These are phyloP conservation scores for Venturiaceae sp. DNA, from an alignment of 2,329 filamentous ascomycete species.

Conservation along the genomic window DNA sequence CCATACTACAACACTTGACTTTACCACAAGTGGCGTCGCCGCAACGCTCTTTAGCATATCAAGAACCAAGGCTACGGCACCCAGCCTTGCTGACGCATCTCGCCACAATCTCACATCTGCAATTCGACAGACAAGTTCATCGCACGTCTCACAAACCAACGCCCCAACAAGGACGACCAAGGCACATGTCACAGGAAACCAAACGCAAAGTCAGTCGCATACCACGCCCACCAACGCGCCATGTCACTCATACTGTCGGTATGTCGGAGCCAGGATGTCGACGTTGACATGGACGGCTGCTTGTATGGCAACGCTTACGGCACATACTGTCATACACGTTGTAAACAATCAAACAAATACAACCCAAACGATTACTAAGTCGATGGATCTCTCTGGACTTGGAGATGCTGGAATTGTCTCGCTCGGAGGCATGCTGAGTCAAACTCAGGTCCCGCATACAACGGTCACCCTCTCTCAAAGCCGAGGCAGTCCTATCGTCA, in stretches of 20 bases:
- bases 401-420: neutral
- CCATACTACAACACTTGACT: too few species aligned
- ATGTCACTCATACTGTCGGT: neutral
- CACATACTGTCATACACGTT: neutral
- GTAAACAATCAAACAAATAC: constrained; percentile 1
- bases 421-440: neutral
- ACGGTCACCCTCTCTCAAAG: neutral
- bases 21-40: too few species aligned
- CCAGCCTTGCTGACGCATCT: neutral
- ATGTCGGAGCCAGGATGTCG: neutral
- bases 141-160: neutral
- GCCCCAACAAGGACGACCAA: neutral
- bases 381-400: neutral
- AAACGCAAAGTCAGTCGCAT: neutral
- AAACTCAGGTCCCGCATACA: neutral
- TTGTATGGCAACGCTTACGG: neutral
- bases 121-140: neutral
- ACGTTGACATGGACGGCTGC: neutral
- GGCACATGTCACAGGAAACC: neutral
- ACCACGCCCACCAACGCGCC: neutral
- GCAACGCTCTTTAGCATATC: too few species aligned
- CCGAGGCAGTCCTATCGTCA: neutral
- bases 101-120: neutral
- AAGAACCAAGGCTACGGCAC: neutral
- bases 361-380: neutral